Evolutionary conservation across 768 basidiomycete genomes (phyloP).

Genomic region (Sistotremastrum suecicum): DNA sequence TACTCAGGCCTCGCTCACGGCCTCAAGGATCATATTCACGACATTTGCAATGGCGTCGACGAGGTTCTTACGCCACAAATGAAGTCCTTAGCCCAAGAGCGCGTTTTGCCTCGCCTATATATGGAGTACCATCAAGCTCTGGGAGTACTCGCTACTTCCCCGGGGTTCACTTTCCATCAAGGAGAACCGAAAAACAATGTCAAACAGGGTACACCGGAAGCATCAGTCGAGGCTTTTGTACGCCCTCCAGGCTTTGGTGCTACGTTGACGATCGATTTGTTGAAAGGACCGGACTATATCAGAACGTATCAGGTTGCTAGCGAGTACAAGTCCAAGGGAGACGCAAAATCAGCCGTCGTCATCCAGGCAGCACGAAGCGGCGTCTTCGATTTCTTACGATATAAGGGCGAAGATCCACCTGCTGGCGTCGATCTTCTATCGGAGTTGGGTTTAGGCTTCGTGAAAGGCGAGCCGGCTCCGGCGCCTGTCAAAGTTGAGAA

Average conservation of each 20-base stretch:
- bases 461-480: too few relatives aligned
- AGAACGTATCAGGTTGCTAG: slow-evolving; percentile 30
- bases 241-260: slow-evolving; percentile 38
- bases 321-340: slow-evolving; percentile 41
- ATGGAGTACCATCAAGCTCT: slow-evolving; percentile 31
- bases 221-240: neutral
- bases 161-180: slow-evolving; percentile 17
- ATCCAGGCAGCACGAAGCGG: slow-evolving; percentile 40
- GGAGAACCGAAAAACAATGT: too few relatives aligned
- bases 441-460: too few relatives aligned
- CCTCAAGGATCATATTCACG: slow-evolving; percentile 40
- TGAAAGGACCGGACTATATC: slow-evolving; percentile 19
- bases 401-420: slow-evolving; percentile 29
- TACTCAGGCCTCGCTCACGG: slow-evolving; percentile 52
- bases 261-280: slow-evolving; percentile 29
- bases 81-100: slow-evolving; percentile 28
- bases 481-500: too few relatives aligned
- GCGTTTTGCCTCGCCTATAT: slow-evolving; percentile 30
- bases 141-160: slow-evolving; percentile 4
- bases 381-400: slow-evolving; percentile 45
- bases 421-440: slow-evolving; percentile 9
- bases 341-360: slow-evolving; percentile 47
- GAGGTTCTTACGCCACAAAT: slow-evolving; percentile 30
- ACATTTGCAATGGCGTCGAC: slow-evolving; percentile 27
- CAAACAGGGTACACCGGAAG: too few relatives aligned